Evolutionary conservation across 768 basidiomycete species (phyloP).

Genomic region (Tulasnella sp.): DNA sequence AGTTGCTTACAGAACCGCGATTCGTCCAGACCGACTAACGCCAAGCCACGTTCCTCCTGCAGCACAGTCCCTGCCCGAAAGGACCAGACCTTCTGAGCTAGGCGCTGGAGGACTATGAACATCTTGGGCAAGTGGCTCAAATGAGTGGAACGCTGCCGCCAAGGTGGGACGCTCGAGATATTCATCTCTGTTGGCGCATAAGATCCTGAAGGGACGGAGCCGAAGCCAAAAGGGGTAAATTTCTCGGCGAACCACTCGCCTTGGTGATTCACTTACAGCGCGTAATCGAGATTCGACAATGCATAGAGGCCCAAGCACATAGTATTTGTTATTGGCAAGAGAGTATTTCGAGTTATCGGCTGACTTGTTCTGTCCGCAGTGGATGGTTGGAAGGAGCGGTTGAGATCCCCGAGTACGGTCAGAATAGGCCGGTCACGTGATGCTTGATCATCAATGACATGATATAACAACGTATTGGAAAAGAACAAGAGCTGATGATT

Average conservation of each 20-base stretch:
- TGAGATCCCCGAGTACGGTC: no score
- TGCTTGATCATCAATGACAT: no score
- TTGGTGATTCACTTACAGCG: slow-evolving; percentile 9
- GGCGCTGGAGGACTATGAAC: not conserved
- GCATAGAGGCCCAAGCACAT: slow-evolving; percentile 18
- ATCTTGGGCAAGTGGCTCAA: slow-evolving; percentile 1
- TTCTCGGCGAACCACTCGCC: not conserved
- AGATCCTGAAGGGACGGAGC: slow-evolving; percentile 7
- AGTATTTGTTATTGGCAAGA: no score
- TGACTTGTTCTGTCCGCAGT: no score
- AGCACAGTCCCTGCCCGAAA: slow-evolving; percentile 63
- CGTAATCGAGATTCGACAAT: slow-evolving; percentile 10
- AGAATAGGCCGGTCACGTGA: no score
- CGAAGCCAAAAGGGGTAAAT: not conserved
- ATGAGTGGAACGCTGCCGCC: slow-evolving; percentile 12
- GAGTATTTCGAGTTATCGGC: no score
- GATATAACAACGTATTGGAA: no score
- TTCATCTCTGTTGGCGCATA: slow-evolving; percentile 18
- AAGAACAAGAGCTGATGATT: no score
- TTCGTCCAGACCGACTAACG: slow-evolving; percentile 48
- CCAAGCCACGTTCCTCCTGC: slow-evolving; percentile 84
- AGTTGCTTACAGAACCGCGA: slow-evolving; percentile 58
- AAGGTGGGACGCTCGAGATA: slow-evolving; percentile 14
- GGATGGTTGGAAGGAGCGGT: no score
- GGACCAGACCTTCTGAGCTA: slow-evolving; percentile 27